phyloP scores from a whole-genome alignment of 139 green algal species.

The Coelastrella sp. region DNA sequence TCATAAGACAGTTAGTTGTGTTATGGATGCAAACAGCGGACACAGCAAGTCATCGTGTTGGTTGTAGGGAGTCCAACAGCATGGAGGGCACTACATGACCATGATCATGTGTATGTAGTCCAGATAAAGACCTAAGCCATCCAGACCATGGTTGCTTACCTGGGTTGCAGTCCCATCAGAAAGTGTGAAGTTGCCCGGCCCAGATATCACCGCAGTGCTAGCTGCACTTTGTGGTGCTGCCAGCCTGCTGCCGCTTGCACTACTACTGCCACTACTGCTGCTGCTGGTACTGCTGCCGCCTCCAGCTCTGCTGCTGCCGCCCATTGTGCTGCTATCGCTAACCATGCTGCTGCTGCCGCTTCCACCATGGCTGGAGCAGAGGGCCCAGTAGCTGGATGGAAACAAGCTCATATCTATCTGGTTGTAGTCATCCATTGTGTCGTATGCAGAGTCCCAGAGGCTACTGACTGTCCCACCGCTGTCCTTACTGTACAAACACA shows the following conservation, averaged over 20 bases:
- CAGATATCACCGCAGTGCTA: slow-evolving; percentile 8
- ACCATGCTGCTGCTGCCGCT: not conserved
- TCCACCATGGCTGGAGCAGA: not conserved
- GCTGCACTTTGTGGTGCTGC: not conserved
- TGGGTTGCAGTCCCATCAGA: slow-evolving; percentile 1
- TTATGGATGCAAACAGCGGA: too few relatives aligned
- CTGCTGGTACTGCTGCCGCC: not conserved
- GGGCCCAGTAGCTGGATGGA: not conserved
- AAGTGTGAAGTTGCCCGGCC: slow-evolving; percentile 2
- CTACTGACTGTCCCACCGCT: not conserved
- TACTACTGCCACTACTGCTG: not conserved
- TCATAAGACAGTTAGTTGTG: too few relatives aligned
- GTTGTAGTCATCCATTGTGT: not conserved
- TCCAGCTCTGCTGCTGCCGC: not conserved
- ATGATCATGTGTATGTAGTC: too few relatives aligned
- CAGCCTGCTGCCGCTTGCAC: not conserved
- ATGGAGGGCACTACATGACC: too few relatives aligned
- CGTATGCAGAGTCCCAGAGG: not conserved
- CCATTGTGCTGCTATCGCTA: too few relatives aligned
- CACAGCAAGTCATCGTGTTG: too few relatives aligned
- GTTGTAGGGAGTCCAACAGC: too few relatives aligned
- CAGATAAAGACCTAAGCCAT: too few relatives aligned
- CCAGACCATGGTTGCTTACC: not conserved
- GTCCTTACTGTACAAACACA: slow-evolving; percentile 16
- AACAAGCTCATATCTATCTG: not conserved